Base-by-base conservation (phyloP, 805 yeast genomes). In the Cyberlindnera maritima region DNA sequence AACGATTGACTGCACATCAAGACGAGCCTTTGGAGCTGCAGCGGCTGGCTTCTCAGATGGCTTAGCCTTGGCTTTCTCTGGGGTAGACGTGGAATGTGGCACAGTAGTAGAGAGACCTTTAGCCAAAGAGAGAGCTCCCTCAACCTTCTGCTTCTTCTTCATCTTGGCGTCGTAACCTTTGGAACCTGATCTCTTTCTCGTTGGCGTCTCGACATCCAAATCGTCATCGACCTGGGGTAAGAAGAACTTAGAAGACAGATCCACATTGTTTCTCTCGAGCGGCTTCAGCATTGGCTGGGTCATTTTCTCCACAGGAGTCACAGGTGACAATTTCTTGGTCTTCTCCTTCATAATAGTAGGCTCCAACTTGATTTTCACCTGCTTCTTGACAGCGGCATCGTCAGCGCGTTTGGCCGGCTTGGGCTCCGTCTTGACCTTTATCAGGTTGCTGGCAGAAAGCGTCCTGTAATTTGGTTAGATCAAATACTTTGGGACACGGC, bases 281-380 rank as follows among this genome's bases (percentile, higher is more conserved):
- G 50, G 49, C 17, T 44, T 52, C 10, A 18, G 39, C 11, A 37
- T 13, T 1, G 52, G 44, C 33, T 49, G 44, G 23, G 50, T 35
- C 13, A 47, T 47, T 28, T 48, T 54, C 34, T 51, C 52, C 2
- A 21, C 28, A 7, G 61, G 61, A 1, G 61, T 57, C 5, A 48
- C 43, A 6, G 61, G 61, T 2, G 40, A 31, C 14, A 21, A 18
- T 37, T 41, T 37, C 23, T 36, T 43, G 7, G 40, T 5, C 19
- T 17, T 21, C 7, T 17, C 20, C 20, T 36, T 35, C 4, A 11
- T 36, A 14, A 3, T 18, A 23, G 32, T 26, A 10, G 59, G 56
- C 36, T 57, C 60, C 4, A 36, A 3, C 39, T 57, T 57, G 46
- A 57, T 50, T 47, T 43, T 53, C 35, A 56, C 56, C 3, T 55